phyloP scores from a whole-genome alignment of 192 early-diverging fungal genomes.

The Umbelopsis ramanniana region DNA sequence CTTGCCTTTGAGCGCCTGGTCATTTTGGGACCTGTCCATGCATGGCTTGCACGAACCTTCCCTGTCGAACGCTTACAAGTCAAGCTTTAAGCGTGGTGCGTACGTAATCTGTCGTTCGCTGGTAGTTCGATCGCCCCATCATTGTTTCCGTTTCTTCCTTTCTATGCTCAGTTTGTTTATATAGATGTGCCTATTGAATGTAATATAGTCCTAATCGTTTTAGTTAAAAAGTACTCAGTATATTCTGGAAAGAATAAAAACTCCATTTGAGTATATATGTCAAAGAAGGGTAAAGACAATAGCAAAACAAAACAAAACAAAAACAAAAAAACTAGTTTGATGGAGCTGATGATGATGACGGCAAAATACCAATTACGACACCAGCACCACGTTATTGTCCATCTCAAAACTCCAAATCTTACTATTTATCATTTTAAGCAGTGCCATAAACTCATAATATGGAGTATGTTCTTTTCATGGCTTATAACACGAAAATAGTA shows the following conservation, averaged over 20 bases:
- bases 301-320: too few relatives aligned
- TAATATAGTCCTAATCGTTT: conserved; percentile 15
- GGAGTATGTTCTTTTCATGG: too few relatives aligned
- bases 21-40: conserved; percentile 52
- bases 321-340: too few relatives aligned
- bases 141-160: neutral
- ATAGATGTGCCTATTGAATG: conserved; percentile 10
- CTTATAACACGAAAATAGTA: too few relatives aligned
- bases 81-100: conserved; percentile 32
- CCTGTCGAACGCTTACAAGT: conserved; percentile 46
- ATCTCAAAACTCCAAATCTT: too few relatives aligned
- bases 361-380: too few relatives aligned
- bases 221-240: neutral
- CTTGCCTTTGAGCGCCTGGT: conserved; percentile 53
- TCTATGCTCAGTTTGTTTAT: neutral
- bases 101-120: neutral
- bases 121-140: neutral
- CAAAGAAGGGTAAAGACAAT: too few relatives aligned
- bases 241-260: neutral
- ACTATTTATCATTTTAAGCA: too few relatives aligned
- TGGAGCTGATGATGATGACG: too few relatives aligned
- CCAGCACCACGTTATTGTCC: too few relatives aligned
- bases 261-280: neutral
- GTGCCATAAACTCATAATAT: too few relatives aligned
- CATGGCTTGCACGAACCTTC: conserved; percentile 47